Conservation (phyloP, 2,329 filamentous ascomycete genomes). For the Cyphellophora attinorum region DNA sequence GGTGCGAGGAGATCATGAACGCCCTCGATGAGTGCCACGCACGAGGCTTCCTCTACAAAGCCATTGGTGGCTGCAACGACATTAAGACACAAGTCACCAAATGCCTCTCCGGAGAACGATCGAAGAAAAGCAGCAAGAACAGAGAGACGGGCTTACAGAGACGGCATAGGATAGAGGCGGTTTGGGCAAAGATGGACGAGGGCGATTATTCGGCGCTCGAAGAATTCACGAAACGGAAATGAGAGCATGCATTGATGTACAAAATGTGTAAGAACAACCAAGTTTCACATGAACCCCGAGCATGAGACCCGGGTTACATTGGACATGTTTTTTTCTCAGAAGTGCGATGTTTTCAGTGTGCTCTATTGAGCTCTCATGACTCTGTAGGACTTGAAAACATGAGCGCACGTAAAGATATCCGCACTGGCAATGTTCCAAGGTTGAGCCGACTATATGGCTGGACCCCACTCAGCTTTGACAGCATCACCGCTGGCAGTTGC, state of each 20-base stretch:
- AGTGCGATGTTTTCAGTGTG: too few relatives aligned
- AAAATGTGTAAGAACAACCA: too few relatives aligned
- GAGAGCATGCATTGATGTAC: slow-evolving; percentile 42
- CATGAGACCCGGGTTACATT: too few relatives aligned
- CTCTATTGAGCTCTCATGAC: too few relatives aligned
- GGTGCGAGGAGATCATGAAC: slow-evolving; percentile 87
- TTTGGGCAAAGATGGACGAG: slow-evolving; percentile 68
- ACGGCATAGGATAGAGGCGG: slow-evolving; percentile 62
- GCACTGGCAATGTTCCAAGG: too few relatives aligned
- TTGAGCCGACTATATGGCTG: too few relatives aligned
- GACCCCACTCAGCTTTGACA: too few relatives aligned
- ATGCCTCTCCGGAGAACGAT: slow-evolving; percentile 72
- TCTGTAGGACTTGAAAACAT: too few relatives aligned
- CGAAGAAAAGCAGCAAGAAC: slow-evolving; percentile 69
- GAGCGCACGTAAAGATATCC: too few relatives aligned
- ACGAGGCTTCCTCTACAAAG: slow-evolving; percentile 84
- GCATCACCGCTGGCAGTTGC: too few relatives aligned
- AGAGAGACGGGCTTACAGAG: slow-evolving; percentile 60
- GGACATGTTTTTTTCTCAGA: too few relatives aligned
- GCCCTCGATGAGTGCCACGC: slow-evolving; percentile 94
- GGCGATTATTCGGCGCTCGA: slow-evolving; percentile 20
- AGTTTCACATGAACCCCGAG: too few relatives aligned
- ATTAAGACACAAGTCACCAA: slow-evolving; percentile 75
- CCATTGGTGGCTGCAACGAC: slow-evolving; percentile 79
- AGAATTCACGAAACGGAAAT: slow-evolving; percentile 47